Evolutionary conservation across 371 early-diverging fungal genomes (phyloP).

Genomic region (Dipsacomyces acuminosporus): DNA sequence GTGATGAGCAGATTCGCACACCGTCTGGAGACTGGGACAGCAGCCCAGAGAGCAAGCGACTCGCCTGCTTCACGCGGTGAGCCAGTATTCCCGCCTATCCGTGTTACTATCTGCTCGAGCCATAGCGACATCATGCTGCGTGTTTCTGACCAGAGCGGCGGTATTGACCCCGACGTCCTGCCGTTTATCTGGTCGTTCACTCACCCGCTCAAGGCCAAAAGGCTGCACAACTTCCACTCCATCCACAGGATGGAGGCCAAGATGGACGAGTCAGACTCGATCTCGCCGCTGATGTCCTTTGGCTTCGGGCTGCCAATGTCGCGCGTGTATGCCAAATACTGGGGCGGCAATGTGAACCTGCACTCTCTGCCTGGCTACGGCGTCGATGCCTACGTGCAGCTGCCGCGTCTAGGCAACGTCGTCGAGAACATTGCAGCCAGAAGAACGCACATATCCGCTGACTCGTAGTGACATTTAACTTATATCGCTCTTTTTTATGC

Average conservation of each 20-base stretch:
- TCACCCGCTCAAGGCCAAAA: conserved; percentile 51
- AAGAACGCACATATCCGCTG: conserved; percentile 2
- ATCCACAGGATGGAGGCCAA: conserved; percentile 57
- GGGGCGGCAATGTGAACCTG: conserved; percentile 72
- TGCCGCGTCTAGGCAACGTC: conserved; percentile 64
- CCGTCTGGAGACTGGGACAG: conserved; percentile 10
- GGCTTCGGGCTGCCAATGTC: conserved; percentile 87
- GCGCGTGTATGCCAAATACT: conserved; percentile 78
- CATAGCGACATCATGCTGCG: conserved; percentile 78
- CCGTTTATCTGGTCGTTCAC: conserved; percentile 79
- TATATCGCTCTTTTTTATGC: too few species aligned
- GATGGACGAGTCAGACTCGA: conserved; percentile 50
- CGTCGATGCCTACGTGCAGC: conserved; percentile 78
- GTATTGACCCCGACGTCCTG: conserved; percentile 63
- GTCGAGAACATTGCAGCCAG: conserved; percentile 53
- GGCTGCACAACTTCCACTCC: conserved; percentile 57
- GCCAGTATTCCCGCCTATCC: conserved; percentile 60
- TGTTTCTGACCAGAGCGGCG: conserved; percentile 88
- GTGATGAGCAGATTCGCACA: conserved; percentile 24
- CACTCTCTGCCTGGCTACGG: conserved; percentile 79
- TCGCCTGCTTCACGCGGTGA: background rate
- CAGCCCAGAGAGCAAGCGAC: too few species aligned
- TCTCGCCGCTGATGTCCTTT: conserved; percentile 51
- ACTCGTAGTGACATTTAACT: background rate
- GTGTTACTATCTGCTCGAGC: conserved; percentile 73